Evolutionary conservation across 768 basidiomycete genomes (phyloP).

Genomic region (Megacollybia marginata): DNA sequence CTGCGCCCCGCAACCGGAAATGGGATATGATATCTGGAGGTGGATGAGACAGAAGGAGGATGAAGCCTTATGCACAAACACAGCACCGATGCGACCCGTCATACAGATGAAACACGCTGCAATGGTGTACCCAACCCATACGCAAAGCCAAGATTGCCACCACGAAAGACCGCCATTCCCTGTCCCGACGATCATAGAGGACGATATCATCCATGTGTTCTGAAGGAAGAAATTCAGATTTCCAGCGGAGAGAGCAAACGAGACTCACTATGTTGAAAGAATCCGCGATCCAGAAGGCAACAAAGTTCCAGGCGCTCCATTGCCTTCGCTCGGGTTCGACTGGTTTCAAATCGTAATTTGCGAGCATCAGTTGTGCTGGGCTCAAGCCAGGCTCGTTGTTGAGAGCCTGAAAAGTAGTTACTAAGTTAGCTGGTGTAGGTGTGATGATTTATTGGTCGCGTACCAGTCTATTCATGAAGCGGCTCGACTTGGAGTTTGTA

Average conservation of each 20-base stretch:
- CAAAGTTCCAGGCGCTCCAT: conserved; percentile 5
- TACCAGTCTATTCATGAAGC: no score
- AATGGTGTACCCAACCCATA: conserved; percentile 55
- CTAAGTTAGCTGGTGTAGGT: no score
- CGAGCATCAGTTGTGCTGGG: no score
- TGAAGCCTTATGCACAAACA: conserved; percentile 26
- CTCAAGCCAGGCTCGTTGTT: no score
- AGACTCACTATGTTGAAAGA: conserved; percentile 75
- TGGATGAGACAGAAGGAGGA: no score
- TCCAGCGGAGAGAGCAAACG: conserved; percentile 16
- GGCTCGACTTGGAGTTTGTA: no score
- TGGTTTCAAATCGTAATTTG: conserved; percentile 5
- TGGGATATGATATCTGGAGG: conserved; percentile 41
- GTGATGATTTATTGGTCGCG: no score
- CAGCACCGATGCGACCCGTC: conserved; percentile 72
- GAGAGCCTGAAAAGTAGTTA: no score
- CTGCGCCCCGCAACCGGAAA: conserved; percentile 71
- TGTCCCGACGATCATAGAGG: conserved; percentile 46
- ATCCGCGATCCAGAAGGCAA: conserved; percentile 60
- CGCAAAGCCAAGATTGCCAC: conserved; percentile 85
- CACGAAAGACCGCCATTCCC: conserved; percentile 58
- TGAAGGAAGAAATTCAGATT: neutral
- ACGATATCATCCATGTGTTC: conserved; percentile 66
- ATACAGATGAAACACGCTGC: conserved; percentile 67
- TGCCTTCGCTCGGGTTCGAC: conserved; percentile 3